Evolutionary conservation across 495 filamentous ascomycete species (phyloP).

Genomic region (Monascus purpureus): DNA sequence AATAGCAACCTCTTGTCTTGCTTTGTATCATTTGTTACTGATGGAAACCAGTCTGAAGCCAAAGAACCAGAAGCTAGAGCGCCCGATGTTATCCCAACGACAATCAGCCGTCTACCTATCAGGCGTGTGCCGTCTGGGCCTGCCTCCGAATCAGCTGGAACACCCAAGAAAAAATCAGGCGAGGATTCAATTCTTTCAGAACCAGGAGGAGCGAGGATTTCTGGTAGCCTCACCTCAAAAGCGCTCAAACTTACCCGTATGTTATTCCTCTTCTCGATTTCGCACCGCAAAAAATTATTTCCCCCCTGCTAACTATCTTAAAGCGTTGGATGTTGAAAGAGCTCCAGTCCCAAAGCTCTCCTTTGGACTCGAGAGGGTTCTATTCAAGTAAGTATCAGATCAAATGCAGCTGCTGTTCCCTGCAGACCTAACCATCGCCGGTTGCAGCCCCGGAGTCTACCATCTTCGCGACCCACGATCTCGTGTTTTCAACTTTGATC

Average conservation of each 20-base stretch:
- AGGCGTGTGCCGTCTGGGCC: no score
- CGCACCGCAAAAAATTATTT: no score
- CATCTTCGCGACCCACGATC: slow-evolving; percentile 81
- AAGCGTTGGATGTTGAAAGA: slow-evolving; percentile 38
- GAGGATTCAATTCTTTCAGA: no score
- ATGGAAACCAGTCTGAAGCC: no score
- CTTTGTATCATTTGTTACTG: no score
- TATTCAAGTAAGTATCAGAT: slow-evolving; percentile 58
- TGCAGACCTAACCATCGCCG: slow-evolving; percentile 1
- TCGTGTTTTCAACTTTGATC: slow-evolving; percentile 87
- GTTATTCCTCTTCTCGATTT: slow-evolving; percentile 1
- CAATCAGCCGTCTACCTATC: no score
- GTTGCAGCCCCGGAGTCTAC: slow-evolving; percentile 69
- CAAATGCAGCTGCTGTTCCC: not conserved
- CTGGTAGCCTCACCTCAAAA: no score
- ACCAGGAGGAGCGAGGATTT: no score
- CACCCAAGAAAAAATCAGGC: not conserved
- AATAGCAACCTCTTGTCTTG: no score
- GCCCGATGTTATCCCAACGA: no score
- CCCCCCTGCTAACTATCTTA: slow-evolving; percentile 6
- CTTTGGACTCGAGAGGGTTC: slow-evolving; percentile 73
- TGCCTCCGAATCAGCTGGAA: no score
- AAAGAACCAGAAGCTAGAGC: no score
- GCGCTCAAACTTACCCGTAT: slow-evolving; percentile 17
- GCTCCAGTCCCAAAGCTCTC: slow-evolving; percentile 55